Base-by-base conservation (phyloP, 768 basidiomycete genomes). In the Amanita pallidorosea region DNA sequence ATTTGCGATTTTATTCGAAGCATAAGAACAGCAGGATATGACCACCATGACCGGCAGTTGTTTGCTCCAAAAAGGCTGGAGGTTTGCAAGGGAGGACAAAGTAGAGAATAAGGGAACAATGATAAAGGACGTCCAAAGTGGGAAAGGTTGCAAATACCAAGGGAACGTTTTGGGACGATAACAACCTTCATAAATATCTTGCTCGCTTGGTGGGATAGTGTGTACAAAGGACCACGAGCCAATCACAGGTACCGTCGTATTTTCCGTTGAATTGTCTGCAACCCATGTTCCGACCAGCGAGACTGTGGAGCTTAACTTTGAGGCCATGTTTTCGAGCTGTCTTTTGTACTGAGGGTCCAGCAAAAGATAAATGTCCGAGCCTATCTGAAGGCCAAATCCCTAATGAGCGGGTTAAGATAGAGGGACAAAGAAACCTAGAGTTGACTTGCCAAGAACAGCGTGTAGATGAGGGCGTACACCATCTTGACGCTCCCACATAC, bases 381-480 rank as follows among this genome's bases (percentile, higher is more conserved):
- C 88, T 50, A 91, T 86, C 58, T 88, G 86, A 31, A 91, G 70
- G 47, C 86, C 87, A 60, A 91, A 90, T 2, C 88, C 88, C 76
- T 79, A 52, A 3, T 43, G 42, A 9, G 25, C 11, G 34, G 9
- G 48, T 45, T 33, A 56, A 38, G n/a, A 8, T 33, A 17, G 27
- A 4, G 15, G 33, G 25, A 18, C 25, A 17, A 27, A 7, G 20
- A 7, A 34, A n/a, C n/a, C 23, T 11, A 29, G 31, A 41, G 22
- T 29, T 5, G 13, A 20, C 60, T 53, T 55, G 77, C 77, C 61
- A 91, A 64, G 62, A 89, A 91, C 6, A 90, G 68, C 0, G 88
- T 88, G 57, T 89, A 90, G 29, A 91, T 88, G 54, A 91, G 71
- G n/a, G 88, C 85, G 54, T 88, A 89, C 15, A 90, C 86, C 82